A percentile compares a stretch with the other conserved stretches of the same genome.
phyloP scores from a whole-genome alignment of 805 yeast species.

The Grigorovia humatica region DNA sequence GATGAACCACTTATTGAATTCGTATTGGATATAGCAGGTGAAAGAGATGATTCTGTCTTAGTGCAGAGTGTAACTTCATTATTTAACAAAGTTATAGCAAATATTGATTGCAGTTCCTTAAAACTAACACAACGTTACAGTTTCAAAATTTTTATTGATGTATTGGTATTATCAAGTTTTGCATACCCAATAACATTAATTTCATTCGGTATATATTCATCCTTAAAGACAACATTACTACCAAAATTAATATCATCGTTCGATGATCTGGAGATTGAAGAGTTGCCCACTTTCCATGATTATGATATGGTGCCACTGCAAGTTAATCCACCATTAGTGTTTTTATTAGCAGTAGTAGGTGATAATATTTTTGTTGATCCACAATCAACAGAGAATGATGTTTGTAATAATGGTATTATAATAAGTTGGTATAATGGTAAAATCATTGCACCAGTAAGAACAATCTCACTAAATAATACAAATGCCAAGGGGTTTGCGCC shows the following conservation, averaged over 20 bases:
- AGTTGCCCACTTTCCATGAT: constrained; percentile 83
- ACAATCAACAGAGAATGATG: constrained; percentile 77
- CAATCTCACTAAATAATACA: constrained; percentile 46
- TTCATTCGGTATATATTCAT: constrained; percentile 72
- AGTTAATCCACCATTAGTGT: constrained; percentile 53
- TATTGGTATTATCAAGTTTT: constrained; percentile 63
- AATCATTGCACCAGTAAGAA: constrained; percentile 63
- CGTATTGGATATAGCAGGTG: constrained; percentile 73
- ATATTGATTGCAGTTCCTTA: constrained; percentile 41
- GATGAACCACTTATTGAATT: constrained; percentile 51
- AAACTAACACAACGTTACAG: constrained; percentile 64
- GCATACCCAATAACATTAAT: constrained; percentile 75
- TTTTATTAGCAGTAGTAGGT: constrained; percentile 70
- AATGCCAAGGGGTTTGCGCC: constrained; percentile 47
- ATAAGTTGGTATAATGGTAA: constrained; percentile 61
- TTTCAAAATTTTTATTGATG: constrained; percentile 69
- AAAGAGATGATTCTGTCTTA: constrained; percentile 67
- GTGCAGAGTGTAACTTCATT: constrained; percentile 54
- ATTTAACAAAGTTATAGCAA: constrained; percentile 29
- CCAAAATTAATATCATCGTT: constrained; percentile 64
- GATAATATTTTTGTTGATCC: constrained; percentile 67
- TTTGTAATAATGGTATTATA: constrained; percentile 73
- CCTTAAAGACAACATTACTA: constrained; percentile 64
- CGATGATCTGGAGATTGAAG: constrained; percentile 61
- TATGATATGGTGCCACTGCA: constrained; percentile 61